Evolutionary conservation across 257 asterid species (phyloP).

Genomic region (Ilex aquifolium): DNA sequence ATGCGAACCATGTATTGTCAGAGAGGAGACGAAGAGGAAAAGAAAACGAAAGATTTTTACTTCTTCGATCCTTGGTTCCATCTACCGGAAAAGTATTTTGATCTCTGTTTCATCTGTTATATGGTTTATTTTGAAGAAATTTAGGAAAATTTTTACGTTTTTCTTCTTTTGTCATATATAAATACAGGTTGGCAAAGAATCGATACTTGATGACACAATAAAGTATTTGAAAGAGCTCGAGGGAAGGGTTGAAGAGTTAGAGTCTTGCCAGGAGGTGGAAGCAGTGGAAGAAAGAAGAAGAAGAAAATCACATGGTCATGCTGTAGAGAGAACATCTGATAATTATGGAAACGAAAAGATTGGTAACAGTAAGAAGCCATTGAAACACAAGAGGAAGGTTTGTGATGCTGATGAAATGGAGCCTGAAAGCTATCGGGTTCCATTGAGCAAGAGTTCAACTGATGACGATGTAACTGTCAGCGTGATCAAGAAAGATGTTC

Average conservation of each 20-base stretch:
- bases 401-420: conserved; percentile 32
- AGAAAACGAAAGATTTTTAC: conserved; percentile 60
- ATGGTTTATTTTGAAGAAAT: no score
- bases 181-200: conserved; percentile 78
- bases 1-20: conserved; percentile 5
- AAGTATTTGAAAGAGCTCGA: conserved; percentile 70
- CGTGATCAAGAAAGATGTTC: conserved; percentile 42
- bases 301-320: conserved; percentile 31
- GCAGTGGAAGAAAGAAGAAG: conserved; percentile 32
- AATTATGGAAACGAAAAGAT: conserved; percentile 36
- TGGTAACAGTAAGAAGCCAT: conserved; percentile 21
- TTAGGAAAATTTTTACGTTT: neutral
- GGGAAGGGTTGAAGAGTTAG: conserved; percentile 60
- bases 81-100: conserved; percentile 74
- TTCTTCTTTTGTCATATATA: neutral
- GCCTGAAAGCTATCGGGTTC: conserved; percentile 23
- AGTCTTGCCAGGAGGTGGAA: conserved; percentile 42
- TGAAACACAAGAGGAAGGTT: conserved; percentile 38
- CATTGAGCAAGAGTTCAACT: conserved; percentile 21
- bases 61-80: conserved; percentile 81
- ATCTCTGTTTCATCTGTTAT: no score
- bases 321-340: conserved; percentile 59
- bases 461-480: conserved; percentile 37
- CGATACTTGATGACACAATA: conserved; percentile 77
- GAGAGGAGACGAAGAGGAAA: conserved; percentile 64